Conservation (phyloP, 495 filamentous ascomycete species). For the Penicillium psychrofluorescens region DNA sequence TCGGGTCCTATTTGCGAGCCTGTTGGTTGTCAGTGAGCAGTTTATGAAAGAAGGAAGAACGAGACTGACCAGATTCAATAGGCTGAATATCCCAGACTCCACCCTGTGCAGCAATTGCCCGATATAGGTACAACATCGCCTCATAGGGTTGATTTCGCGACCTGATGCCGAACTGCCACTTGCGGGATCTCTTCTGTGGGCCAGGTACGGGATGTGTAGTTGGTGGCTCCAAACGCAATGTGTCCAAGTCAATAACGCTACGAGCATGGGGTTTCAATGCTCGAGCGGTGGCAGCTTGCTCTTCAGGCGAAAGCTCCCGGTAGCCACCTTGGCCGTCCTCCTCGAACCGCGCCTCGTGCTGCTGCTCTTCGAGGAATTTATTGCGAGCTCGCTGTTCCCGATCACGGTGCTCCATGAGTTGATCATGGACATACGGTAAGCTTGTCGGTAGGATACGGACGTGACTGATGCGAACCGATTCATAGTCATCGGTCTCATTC, state of each 20-base stretch:
- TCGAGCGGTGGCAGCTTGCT: conserved; percentile 67
- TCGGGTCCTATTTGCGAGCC: conserved; percentile 22
- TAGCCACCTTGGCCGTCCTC: conserved; percentile 37
- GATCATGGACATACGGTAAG: conserved; percentile 80
- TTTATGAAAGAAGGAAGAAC: not conserved
- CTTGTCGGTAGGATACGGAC: conserved; percentile 87
- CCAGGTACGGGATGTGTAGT: conserved; percentile 54
- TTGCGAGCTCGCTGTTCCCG: conserved; percentile 27
- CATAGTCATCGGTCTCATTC: conserved; percentile 22
- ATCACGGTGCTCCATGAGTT: conserved; percentile 72
- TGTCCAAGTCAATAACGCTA: conserved; percentile 46
- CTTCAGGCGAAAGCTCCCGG: conserved; percentile 53
- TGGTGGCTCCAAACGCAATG: conserved; percentile 56
- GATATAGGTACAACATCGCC: conserved; percentile 88
- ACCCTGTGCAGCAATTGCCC: conserved; percentile 77
- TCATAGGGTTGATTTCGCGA: conserved; percentile 89
- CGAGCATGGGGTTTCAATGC: conserved; percentile 76
- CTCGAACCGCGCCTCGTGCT: conserved; percentile 27
- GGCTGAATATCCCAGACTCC: conserved; percentile 68
- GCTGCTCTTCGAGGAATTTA: conserved; percentile 18
- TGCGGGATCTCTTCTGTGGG: conserved; percentile 61
- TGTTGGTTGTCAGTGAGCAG: conserved; percentile 4
- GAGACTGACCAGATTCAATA: conserved; percentile 29
- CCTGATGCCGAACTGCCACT: conserved; percentile 97
- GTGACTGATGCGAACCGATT: conserved; percentile 53